A percentile compares a stretch with the other conserved stretches of the same genome.
These are phyloP conservation scores for Tubosaeta sp. DNA, from an alignment of 768 basidiomycete genomes.

Conservation along the genomic window DNA sequence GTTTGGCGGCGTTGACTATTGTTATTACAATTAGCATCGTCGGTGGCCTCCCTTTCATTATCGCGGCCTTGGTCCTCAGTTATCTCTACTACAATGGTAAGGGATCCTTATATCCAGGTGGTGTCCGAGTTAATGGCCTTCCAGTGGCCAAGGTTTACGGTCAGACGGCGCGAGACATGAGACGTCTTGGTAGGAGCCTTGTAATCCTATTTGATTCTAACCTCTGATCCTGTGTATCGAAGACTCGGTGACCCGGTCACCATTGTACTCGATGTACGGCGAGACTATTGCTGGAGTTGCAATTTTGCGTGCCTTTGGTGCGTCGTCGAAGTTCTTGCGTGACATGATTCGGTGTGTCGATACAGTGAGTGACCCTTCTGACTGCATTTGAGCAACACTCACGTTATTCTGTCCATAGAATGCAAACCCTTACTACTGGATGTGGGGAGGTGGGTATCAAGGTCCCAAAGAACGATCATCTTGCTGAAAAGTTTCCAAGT, in stretches of 20 bases:
- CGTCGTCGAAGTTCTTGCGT: constrained; percentile 78
- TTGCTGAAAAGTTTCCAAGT: constrained; percentile 40
- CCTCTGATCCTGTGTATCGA: not conserved
- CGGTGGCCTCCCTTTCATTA: constrained; percentile 72
- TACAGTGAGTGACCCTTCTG: constrained; percentile 46
- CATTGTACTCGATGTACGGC: constrained; percentile 44
- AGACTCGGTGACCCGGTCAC: constrained; percentile 49
- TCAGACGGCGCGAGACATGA: constrained; percentile 85
- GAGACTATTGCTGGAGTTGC: constrained; percentile 50
- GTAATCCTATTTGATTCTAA: not conserved
- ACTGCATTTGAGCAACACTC: not conserved
- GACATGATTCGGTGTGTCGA: constrained; percentile 83
- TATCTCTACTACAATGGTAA: constrained; percentile 68
- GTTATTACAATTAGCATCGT: constrained; percentile 71
- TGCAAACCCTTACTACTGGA: constrained; percentile 81
- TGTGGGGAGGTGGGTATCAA: constrained; percentile 67
- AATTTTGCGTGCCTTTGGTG: constrained; percentile 79
- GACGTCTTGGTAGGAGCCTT: constrained; percentile 55
- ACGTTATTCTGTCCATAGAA: constrained; percentile 33
- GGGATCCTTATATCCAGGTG: constrained; percentile 10
- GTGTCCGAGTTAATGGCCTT: constrained; percentile 5
- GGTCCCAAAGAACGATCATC: not conserved
- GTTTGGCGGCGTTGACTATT: constrained; percentile 66
- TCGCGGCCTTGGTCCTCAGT: constrained; percentile 54
- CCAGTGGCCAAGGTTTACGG: constrained; percentile 54